These are phyloP conservation scores for Nannizzia gypsea DNA, from an alignment of 2,329 filamentous ascomycete genomes.

Conservation along the genomic window DNA sequence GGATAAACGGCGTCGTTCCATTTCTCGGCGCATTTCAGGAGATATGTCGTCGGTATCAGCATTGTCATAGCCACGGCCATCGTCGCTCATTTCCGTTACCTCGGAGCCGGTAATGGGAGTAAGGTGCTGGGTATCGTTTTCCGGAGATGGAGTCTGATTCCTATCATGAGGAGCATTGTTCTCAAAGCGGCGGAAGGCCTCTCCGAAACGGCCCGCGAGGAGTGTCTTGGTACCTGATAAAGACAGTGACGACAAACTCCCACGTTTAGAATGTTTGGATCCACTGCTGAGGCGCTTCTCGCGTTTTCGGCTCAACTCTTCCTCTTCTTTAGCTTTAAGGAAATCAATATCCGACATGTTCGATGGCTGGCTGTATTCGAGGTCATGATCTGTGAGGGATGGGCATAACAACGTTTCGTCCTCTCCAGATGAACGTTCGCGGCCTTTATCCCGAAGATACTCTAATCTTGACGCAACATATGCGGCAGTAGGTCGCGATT, in stretches of 20 bases:
- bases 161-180: conserved; percentile 32
- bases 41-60: conserved; percentile 57
- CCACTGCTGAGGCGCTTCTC: conserved; percentile 46
- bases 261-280: conserved; percentile 55
- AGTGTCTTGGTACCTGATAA: conserved; percentile 67
- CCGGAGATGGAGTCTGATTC: conserved; percentile 36
- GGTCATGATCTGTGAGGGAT: conserved; percentile 27
- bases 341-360: conserved; percentile 72
- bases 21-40: conserved; percentile 78
- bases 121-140: conserved; percentile 36
- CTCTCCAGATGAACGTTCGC: conserved; percentile 35
- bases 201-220: conserved; percentile 78
- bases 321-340: conserved; percentile 60
- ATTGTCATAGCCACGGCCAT: conserved; percentile 50
- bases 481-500: conserved; percentile 65
- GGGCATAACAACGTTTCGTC: conserved; percentile 25
- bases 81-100: conserved; percentile 54
- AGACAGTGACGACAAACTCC: conserved; percentile 57
- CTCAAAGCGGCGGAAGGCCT: conserved; percentile 89
- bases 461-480: conserved; percentile 75
- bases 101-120: conserved; percentile 69
- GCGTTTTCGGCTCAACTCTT: conserved; percentile 47
- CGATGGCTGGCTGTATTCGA: conserved; percentile 28
- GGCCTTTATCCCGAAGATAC: conserved; percentile 66
- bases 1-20: conserved; percentile 68